Base-by-base conservation (phyloP, 148 eudicot genomes). In the Rhododendron ferrugineum region DNA sequence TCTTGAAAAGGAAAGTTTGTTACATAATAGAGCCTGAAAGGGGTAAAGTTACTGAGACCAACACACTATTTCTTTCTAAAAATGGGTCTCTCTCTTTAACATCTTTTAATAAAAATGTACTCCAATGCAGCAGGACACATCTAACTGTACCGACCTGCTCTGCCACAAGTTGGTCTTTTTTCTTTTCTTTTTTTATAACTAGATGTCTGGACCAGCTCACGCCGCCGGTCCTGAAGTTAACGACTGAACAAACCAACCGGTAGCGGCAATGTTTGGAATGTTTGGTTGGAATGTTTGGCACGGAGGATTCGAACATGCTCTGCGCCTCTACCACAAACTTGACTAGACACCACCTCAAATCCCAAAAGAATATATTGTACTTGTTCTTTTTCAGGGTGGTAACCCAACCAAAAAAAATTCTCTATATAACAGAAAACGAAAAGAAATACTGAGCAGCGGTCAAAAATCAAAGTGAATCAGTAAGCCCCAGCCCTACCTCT, bases 71-170 rank as follows among this genome's bases (percentile, higher is more conserved):
- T 66, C 15, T 54, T 34, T 7, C 83, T 34, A 32, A 54, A 80
- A 80, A 52, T 54, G 46, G 83, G 23, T 80, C 83, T 80, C 83
- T 54, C 83, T 54, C 68, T 34, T 32, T 80, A 80, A 22, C 83
- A 54, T 32, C 83, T 80, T 80, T 80, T 22, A 30, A 54, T 52
- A 80, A 54, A 80, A 30, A 80, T 30, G 68, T 18, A 40, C 1
- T 40, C 44, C 7, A 40, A 54, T 23, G 23, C 36, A 54, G 68
- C 8, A 54, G 66, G 22, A 56, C 62, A 26, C 82, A 28, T 37
- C 60, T 13, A 47, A 49, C 60, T 28, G 11, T 26, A 79, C 82
- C 28, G 20, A 5, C 44, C 46, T 30, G 44, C 26, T 32, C 32
- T 54, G 68, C 44, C 5, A 78, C 52, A 78, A 49, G 54, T 44